Evolutionary conservation across 768 basidiomycete species (phyloP), one percentile per base, ranked within the genome.

Genomic region (Tylopilus sp.): DNA sequence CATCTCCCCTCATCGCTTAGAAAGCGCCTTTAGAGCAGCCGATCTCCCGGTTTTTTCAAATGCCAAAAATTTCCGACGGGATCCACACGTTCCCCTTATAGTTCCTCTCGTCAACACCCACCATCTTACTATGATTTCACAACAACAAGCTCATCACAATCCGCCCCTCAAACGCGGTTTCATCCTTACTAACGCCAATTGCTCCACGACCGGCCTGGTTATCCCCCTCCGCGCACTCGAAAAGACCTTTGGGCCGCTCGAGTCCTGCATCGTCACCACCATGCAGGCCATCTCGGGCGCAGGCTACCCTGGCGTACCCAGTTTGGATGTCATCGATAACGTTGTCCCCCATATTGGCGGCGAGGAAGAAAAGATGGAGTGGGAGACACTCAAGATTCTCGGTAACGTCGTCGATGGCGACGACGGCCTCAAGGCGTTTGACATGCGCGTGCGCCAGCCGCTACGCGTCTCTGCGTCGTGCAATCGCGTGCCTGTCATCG

Each of bases 171-270:
- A 79, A 63, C 83, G 81, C 57, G 97, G 97, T 3, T 98, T 92
- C 76, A 95, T 99, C 68, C 86, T 99, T 55, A 95, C 94, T 51
- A 99, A 99, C 68, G 97, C 97, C 59, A 99, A 98, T 73, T 98
- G 97, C 73, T 88, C 91, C 21, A 98, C 97, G 4, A 99, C 97
- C 1, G 95, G 89, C 39, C 79, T 86, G 64, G 91, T 92, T 52
- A 82, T 97, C 52, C 91, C 94, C n/a, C 83, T 98, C 59, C 80
- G 82, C 43, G 93, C 94, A 0, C 80, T 98, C 57, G 94, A 97
- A 69, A 81, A 79, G 55, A 78, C 88, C 0, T 99, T 98, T 55
- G 97, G 97, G 6, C 95, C 94, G n/a, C 77, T 99, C 65, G 91
- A 98, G 60, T 80, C 83, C 2, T 83, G 91, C 63, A 74, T 98